These are phyloP conservation scores for Fistulifera pelliculosa DNA, from an alignment of 108 stramenopile genomes.

Conservation along the genomic window DNA sequence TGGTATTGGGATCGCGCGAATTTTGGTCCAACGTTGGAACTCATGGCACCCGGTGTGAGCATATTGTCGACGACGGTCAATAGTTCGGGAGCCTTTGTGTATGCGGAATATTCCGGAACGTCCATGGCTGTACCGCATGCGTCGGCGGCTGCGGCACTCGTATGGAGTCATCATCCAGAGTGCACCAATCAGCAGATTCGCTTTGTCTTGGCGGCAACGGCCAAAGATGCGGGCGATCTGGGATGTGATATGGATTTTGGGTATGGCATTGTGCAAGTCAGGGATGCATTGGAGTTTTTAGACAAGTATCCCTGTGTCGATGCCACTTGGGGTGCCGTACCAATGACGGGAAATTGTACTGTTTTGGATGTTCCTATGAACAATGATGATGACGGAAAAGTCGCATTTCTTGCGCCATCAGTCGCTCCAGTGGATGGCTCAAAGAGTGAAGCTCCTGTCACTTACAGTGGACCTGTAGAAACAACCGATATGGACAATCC, in stretches of 20 bases:
- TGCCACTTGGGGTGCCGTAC: not conserved
- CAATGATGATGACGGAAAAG: too few species aligned
- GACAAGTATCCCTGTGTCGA: not conserved
- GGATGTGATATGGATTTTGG: constrained; percentile 26
- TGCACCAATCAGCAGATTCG: constrained; percentile 17
- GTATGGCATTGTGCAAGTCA: constrained; percentile 26
- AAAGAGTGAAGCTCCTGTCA: too few species aligned
- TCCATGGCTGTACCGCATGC: constrained; percentile 38
- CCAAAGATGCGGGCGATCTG: constrained; percentile 10
- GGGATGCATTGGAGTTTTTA: constrained; percentile 31
- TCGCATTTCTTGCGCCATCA: too few species aligned
- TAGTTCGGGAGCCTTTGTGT: not conserved
- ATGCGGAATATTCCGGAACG: constrained; percentile 21
- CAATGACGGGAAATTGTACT: not conserved
- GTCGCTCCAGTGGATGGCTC: too few species aligned
- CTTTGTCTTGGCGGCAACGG: constrained; percentile 11
- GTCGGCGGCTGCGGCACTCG: constrained; percentile 21
- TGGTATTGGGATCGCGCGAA: constrained; percentile 24
- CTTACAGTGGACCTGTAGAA: too few species aligned
- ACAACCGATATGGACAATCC: too few species aligned
- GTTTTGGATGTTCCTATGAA: not conserved
- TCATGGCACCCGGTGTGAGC: constrained; percentile 32
- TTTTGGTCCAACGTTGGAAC: constrained; percentile 32
- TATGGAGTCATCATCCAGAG: constrained; percentile 21
- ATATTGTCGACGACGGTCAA: constrained; percentile 4